Evolutionary conservation across 257 asterid species (phyloP), one percentile per base, ranked within the genome.

Genomic region (Solanum commersonii): DNA sequence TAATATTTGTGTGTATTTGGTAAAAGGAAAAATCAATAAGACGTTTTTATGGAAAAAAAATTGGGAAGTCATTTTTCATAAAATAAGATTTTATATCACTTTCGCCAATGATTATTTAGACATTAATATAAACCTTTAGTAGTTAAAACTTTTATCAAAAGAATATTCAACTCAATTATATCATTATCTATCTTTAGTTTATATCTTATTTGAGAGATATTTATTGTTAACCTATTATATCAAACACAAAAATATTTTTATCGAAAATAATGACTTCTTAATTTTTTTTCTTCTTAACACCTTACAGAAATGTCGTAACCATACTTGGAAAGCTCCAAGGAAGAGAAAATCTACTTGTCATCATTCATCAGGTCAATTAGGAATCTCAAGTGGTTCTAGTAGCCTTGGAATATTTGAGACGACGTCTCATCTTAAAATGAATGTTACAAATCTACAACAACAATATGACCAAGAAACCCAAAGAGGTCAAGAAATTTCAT

Each of bases 251-350:
- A n/a, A n/a, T 10, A 3, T 10, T 60, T 42, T 29, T n/a, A 65
- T n/a, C n/a, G 34, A 31, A 31, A 22, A 23, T n/a, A 65, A n/a
- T 65, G 33, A 10, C 8, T 65, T 65, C 3, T 65, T 4, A 65
- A 5, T 5, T 27, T 8, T 2, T 1, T 42, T 88, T 68, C 37
- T 27, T 65, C 29, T 2, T 35, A 67, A 67, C 20, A 27, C 25
- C 34, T 67, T 11, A 42, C 76, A 91, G 91, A 91, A 91, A 91
- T 91, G 89, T 77, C 89, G 91, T 20, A 85, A 88, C 18, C 35
- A 89, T 35, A 84, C 84, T 5, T 91, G 91, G 93, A 70, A 87
- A 63, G 11, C 44, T 44, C 90, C 87, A 9, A 49, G 40, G 8
- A 63, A 73, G 86, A 87, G 78, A 8, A 89, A 60, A 37, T 33